phyloP scores from a whole-genome alignment of 2,329 filamentous ascomycete species.

The Alternaria ventricosa region DNA sequence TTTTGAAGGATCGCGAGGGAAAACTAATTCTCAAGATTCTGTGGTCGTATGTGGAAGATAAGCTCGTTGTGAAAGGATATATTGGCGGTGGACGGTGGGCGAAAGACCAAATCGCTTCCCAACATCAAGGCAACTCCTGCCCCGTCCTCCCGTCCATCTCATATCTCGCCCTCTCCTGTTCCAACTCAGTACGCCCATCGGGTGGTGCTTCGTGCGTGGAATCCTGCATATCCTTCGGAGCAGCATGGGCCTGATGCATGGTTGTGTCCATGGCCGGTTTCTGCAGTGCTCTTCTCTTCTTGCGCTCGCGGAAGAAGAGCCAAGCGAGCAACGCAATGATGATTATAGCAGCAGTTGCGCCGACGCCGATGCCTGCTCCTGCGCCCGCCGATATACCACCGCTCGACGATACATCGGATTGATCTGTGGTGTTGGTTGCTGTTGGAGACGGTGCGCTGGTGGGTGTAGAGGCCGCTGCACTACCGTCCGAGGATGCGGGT shows the following conservation, averaged over 20 bases:
- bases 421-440: not conserved
- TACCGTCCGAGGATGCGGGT: not conserved
- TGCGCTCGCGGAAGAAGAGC: not conserved
- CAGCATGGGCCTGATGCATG: too few species aligned
- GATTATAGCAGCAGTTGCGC: not conserved
- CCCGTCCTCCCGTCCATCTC: not conserved
- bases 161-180: not conserved
- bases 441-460: not conserved
- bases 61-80: not conserved
- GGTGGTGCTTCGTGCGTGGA: not conserved
- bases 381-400: not conserved
- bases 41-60: not conserved
- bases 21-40: not conserved
- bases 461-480: not conserved
- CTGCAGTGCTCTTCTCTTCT: not conserved
- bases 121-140: not conserved
- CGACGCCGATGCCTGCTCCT: not conserved
- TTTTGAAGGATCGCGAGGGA: too few species aligned
- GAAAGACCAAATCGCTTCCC: not conserved
- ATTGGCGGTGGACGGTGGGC: not conserved
- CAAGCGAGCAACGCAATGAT: not conserved
- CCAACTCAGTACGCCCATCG: not conserved
- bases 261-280: too few species aligned
- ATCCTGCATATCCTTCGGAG: not conserved
- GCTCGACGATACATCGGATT: not conserved